Base-by-base conservation (phyloP, 2,329 filamentous ascomycete genomes). In the Verticillium longisporum region DNA sequence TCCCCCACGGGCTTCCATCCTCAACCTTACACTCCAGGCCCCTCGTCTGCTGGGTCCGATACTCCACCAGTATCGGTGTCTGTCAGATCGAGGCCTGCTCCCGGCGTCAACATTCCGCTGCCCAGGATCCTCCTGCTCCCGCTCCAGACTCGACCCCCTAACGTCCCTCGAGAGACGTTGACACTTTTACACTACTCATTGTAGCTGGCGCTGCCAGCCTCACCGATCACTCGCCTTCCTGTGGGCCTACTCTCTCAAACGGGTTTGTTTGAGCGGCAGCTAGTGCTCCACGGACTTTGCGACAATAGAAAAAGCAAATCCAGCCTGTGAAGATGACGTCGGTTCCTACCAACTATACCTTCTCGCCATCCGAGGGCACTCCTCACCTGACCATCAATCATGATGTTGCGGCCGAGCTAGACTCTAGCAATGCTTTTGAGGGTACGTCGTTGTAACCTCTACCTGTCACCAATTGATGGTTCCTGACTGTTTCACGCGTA, bases 171-270 rank as follows among this genome's bases (percentile, higher is more conserved):
- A 82, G 83, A 83, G 88, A 84, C 86, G 85, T 87, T 86, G 71
- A 68, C 70, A 67, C 64, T 68, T 69, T 68, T 70, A 70, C 72
- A 66, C 66, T 66, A 65, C 61, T 67, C 61, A 67, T 74, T 90
- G 86, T 83, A 86, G 89, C 90, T 92, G 90, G 91, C 90, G 89
- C 85, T 85, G 90, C 92, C 90, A 94, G 89, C 90, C 85, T 84
- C 81, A 77, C 77, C 72, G 69, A 71, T 77, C 76, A 76, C 78
- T 80, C 80, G 82, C 83, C 81, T 77, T 84, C 83, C 84, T 86
- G 89, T 95, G 92, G 91, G 92, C 91, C 92, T 95, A 92, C 91
- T 95, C 90, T 93, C 91, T 93, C 91, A 90, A 87, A 85, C 92
- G 90, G 83, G 90, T 93, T 93, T 91, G 91, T 94, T 92, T 96